Evolutionary conservation across 2,329 filamentous ascomycete genomes (phyloP).

Genomic region (Alternaria rosae): DNA sequence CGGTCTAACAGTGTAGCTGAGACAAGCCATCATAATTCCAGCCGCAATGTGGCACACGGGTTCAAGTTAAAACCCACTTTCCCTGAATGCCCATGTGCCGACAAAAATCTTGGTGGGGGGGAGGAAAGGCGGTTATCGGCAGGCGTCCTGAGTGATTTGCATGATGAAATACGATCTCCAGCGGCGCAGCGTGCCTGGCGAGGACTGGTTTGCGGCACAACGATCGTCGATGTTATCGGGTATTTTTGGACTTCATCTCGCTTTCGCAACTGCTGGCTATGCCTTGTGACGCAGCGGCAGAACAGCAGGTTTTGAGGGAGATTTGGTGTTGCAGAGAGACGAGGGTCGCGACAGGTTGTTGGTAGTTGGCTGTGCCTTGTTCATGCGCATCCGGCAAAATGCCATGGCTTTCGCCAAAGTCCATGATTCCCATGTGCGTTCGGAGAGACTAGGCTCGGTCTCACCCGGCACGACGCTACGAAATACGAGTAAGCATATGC

Average conservation of each 20-base stretch:
- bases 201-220: slow-evolving; percentile 7
- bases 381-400: slow-evolving; percentile 13
- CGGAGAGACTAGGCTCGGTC: slow-evolving; percentile 8
- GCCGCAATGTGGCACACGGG: not conserved
- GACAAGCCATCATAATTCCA: not conserved
- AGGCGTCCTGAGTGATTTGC: slow-evolving; percentile 6
- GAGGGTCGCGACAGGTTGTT: not conserved
- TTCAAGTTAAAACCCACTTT: not conserved
- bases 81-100: slow-evolving; percentile 8
- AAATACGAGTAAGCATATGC: not conserved
- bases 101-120: not conserved
- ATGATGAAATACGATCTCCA: slow-evolving; percentile 8
- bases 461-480: slow-evolving; percentile 2
- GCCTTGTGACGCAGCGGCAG: slow-evolving; percentile 7
- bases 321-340: not conserved
- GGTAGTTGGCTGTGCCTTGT: not conserved
- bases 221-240: slow-evolving; percentile 12
- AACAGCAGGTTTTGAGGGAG: slow-evolving; percentile 2
- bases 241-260: not conserved
- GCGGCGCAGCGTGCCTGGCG: slow-evolving; percentile 8
- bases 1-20: not conserved
- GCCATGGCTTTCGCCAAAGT: slow-evolving; percentile 8
- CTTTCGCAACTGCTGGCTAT: not conserved
- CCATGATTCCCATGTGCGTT: slow-evolving; percentile 4
- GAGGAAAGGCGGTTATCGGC: slow-evolving; percentile 6